Evolutionary conservation across 2,329 filamentous ascomycete genomes (phyloP).

Genomic region (Curvularia eragrostidis): DNA sequence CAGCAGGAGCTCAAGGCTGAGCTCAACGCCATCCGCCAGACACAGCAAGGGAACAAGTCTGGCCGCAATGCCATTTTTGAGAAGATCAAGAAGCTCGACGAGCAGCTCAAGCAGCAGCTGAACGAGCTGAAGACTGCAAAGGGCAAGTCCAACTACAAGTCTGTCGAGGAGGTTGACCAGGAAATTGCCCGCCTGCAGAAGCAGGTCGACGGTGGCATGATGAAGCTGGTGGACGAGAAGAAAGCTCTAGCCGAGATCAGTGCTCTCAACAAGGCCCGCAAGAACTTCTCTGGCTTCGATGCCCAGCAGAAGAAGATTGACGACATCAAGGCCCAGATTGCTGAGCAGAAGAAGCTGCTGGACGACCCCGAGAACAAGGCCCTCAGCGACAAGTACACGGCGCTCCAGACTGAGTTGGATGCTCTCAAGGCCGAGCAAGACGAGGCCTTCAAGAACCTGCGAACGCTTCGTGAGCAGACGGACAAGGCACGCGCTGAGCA

Average conservation of each 20-base stretch:
- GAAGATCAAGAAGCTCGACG: conserved; percentile 90
- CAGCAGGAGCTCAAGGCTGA: conserved; percentile 85
- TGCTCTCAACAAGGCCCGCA: conserved; percentile 83
- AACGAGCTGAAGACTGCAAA: conserved; percentile 86
- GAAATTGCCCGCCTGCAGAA: conserved; percentile 82
- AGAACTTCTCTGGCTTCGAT: conserved; percentile 87
- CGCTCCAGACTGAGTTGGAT: conserved; percentile 87
- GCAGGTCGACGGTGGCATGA: conserved; percentile 84
- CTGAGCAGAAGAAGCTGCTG: conserved; percentile 84
- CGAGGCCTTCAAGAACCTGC: conserved; percentile 85
- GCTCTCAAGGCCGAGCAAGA: conserved; percentile 91
- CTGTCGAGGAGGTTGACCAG: conserved; percentile 81
- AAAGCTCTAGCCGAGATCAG: conserved; percentile 87
- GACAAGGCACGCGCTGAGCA: conserved; percentile 83
- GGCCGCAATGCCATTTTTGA: conserved; percentile 79
- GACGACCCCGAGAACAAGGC: conserved; percentile 92
- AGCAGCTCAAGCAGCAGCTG: conserved; percentile 84
- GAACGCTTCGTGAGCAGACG: conserved; percentile 82
- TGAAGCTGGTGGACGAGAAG: conserved; percentile 98
- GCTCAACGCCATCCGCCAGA: conserved; percentile 81
- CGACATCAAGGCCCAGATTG: conserved; percentile 83
- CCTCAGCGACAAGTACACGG: conserved; percentile 82
- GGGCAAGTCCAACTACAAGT: conserved; percentile 84
- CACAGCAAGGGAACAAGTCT: conserved; percentile 87
- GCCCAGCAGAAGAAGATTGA: conserved; percentile 88